Percentiles rank a stretch among this genome's conserved stretches.
Evolutionary conservation across 2,329 filamentous ascomycete genomes (phyloP).

Genomic region (Phaeosphaeria sp.): DNA sequence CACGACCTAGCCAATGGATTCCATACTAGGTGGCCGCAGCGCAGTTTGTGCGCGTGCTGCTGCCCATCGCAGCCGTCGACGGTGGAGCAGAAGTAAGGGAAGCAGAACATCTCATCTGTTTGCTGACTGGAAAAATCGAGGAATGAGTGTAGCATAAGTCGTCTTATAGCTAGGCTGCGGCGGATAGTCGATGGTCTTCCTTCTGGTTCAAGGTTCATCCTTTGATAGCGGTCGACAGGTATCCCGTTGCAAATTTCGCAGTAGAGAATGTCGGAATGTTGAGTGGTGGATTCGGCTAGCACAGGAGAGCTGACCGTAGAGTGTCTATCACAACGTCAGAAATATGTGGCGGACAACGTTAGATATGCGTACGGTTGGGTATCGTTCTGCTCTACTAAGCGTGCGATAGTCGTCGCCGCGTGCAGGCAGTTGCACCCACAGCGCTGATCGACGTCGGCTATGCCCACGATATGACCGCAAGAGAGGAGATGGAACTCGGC

Average conservation of each 20-base stretch:
- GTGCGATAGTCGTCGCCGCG: background rate
- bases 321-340: background rate
- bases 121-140: background rate
- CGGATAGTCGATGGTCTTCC: background rate
- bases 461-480: conserved; percentile 25
- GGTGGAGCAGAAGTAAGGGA: conserved; percentile 2
- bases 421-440: conserved; percentile 24
- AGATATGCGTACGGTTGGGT: background rate
- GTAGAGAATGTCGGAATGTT: conserved; percentile 13
- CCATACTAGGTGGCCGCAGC: conserved; percentile 23
- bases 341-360: background rate
- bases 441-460: conserved; percentile 11
- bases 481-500: conserved; percentile 19
- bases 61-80: background rate
- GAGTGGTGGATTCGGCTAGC: background rate
- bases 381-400: background rate
- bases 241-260: conserved; percentile 24
- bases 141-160: conserved; percentile 6
- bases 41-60: conserved; percentile 12
- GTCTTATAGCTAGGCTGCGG: conserved; percentile 16
- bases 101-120: conserved; percentile 1
- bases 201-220: background rate
- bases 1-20: conserved; percentile 6
- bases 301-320: background rate
- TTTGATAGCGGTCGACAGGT: conserved; percentile 15